Percentiles rank a stretch among this genome's conserved stretches.
These are phyloP conservation scores for Saprolegnia parasitica DNA, from an alignment of 352 stramenopile species.

Conservation along the genomic window DNA sequence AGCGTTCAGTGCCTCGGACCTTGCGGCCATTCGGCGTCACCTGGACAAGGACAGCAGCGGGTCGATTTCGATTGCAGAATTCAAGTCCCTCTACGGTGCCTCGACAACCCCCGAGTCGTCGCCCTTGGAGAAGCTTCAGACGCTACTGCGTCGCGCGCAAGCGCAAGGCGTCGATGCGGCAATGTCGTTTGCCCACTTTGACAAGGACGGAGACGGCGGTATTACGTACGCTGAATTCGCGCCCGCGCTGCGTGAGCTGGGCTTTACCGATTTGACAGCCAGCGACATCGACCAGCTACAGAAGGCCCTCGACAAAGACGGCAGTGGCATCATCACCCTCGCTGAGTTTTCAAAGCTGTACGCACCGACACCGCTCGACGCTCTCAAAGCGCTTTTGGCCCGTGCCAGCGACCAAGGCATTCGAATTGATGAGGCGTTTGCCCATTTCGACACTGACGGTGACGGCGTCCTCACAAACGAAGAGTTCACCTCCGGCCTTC, in stretches of 20 bases:
- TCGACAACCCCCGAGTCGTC: not conserved
- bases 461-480: conserved; percentile 43
- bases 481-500: conserved; percentile 51
- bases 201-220: conserved; percentile 42
- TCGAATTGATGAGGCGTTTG: conserved; percentile 43
- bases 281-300: conserved; percentile 40
- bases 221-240: conserved; percentile 57
- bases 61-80: conserved; percentile 13
- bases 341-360: conserved; percentile 48
- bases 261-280: conserved; percentile 39
- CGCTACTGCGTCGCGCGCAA: conserved; percentile 31
- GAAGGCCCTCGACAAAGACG: conserved; percentile 47
- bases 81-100: too few species aligned
- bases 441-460: conserved; percentile 51
- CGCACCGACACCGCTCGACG: conserved; percentile 31
- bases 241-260: conserved; percentile 41
- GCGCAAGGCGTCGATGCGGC: conserved; percentile 30
- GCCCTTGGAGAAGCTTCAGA: conserved; percentile 28
- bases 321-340: conserved; percentile 53
- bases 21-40: conserved; percentile 27
- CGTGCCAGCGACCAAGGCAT: conserved; percentile 34
- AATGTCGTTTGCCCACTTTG: conserved; percentile 40
- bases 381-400: conserved; percentile 35
- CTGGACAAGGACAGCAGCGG: conserved; percentile 34
- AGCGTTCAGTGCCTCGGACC: conserved; percentile 24